phyloP scores from a whole-genome alignment of 106 monocot genomes.

The Dendrobium huoshanense region DNA sequence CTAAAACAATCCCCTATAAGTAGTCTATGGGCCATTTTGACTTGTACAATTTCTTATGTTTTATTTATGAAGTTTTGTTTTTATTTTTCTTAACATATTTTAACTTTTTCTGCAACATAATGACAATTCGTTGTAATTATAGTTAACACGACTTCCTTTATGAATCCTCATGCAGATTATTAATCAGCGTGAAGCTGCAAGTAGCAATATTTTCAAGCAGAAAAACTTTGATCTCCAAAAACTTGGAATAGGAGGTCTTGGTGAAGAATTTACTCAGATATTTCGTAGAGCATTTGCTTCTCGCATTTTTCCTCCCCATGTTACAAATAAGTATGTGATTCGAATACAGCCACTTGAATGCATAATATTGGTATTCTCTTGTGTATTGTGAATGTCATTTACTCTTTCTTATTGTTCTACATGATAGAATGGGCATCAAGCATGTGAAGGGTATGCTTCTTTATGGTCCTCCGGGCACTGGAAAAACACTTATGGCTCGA shows the following conservation, averaged over 20 bases:
- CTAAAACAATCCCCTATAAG: too few species aligned
- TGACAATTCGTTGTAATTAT: neutral
- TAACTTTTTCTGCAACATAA: neutral
- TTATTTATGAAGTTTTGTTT: neutral
- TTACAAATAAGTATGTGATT: conserved; percentile 64
- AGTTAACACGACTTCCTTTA: neutral
- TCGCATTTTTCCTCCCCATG: conserved; percentile 89
- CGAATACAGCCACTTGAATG: neutral
- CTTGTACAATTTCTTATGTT: neutral
- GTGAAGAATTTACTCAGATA: conserved; percentile 88
- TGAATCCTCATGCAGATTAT: conserved; percentile 17
- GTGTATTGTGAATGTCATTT: neutral
- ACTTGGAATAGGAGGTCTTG: conserved; percentile 88
- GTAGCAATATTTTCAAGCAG: conserved; percentile 86
- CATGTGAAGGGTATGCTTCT: conserved; percentile 51
- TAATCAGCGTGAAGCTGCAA: conserved; percentile 17
- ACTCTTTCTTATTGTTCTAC: conserved; percentile 13
- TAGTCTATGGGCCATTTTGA: too few species aligned
- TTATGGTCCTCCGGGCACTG: conserved; percentile 95
- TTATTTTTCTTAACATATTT: neutral
- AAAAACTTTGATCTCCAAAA: conserved; percentile 95
- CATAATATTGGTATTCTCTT: neutral
- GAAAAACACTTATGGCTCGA: conserved; percentile 98
- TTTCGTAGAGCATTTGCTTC: conserved; percentile 99
- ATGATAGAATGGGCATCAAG: conserved; percentile 29